phyloP scores from a whole-genome alignment of 2,329 filamentous ascomycete genomes.

The Aspergillus phoenicis region DNA sequence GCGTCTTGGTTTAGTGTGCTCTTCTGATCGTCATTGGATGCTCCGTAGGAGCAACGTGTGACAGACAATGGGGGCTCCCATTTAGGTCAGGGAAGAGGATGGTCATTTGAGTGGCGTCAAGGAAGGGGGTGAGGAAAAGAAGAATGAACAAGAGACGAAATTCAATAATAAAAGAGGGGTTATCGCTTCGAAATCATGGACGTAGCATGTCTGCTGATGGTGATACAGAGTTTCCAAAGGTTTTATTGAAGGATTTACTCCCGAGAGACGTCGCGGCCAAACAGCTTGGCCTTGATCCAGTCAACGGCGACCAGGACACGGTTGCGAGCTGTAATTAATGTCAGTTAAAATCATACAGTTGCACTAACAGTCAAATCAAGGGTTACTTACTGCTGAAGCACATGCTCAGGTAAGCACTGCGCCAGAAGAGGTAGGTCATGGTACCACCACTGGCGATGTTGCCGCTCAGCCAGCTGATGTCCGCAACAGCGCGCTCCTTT shows the following conservation, averaged over 20 bases:
- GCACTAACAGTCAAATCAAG: not conserved
- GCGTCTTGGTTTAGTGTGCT: not conserved
- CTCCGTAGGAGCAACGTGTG: not conserved
- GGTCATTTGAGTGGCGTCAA: conserved; percentile 22
- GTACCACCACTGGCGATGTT: conserved; percentile 93
- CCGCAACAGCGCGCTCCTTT: conserved; percentile 94
- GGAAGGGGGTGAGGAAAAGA: not conserved
- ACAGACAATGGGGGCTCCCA: conserved; percentile 1
- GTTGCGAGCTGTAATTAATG: conserved; percentile 71
- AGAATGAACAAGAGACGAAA: conserved; percentile 2
- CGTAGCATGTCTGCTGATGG: conserved; percentile 19
- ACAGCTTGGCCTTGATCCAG: conserved; percentile 96
- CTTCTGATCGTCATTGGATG: conserved; percentile 3
- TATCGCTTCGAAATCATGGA: conserved; percentile 23
- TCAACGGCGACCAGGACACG: conserved; percentile 89
- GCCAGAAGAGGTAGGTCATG: conserved; percentile 97
- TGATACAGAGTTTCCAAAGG: conserved; percentile 19
- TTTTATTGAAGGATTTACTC: conserved; percentile 40
- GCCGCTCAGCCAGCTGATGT: conserved; percentile 95
- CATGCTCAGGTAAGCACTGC: conserved; percentile 97
- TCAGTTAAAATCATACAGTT: conserved; percentile 20
- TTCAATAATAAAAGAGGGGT: conserved; percentile 8
- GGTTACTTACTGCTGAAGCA: conserved; percentile 92
- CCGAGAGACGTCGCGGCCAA: conserved; percentile 81
- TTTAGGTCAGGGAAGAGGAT: conserved; percentile 17